These are phyloP conservation scores for Chalciporus chontae DNA, from an alignment of 768 basidiomycete species.

Conservation along the genomic window DNA sequence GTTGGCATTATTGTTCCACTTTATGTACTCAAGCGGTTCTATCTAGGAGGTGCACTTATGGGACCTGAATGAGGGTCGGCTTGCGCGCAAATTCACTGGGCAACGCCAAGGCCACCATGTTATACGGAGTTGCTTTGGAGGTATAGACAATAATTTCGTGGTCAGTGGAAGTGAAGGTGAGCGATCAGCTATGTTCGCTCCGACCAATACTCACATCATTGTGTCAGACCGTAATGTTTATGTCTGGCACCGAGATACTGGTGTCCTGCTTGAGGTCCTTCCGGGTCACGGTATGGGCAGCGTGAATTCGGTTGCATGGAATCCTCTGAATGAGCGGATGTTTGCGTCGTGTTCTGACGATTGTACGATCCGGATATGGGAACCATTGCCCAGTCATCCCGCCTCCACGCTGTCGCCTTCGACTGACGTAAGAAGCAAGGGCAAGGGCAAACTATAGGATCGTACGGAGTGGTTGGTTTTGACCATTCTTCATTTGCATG, in stretches of 20 bases:
- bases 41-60: constrained; percentile 85
- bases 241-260: constrained; percentile 91
- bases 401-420: constrained; percentile 17
- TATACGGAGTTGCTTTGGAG: constrained; percentile 93
- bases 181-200: constrained; percentile 15
- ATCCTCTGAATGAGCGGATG: constrained; percentile 82
- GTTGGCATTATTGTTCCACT: not conserved
- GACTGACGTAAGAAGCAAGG: constrained; percentile 37
- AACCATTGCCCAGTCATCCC: constrained; percentile 34
- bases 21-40: constrained; percentile 8
- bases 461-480: constrained; percentile 20
- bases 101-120: constrained; percentile 82
- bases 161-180: constrained; percentile 94
- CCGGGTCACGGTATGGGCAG: constrained; percentile 84
- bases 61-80: constrained; percentile 67
- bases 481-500: constrained; percentile 24
- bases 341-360: constrained; percentile 98
- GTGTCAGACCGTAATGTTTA: constrained; percentile 86
- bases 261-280: constrained; percentile 80
- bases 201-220: constrained; percentile 8
- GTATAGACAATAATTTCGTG: constrained; percentile 82
- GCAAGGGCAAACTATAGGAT: constrained; percentile 57
- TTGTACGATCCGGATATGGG: constrained; percentile 87
- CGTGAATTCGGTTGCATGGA: constrained; percentile 97
- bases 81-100: constrained; percentile 80